These are phyloP conservation scores for Leucaena leucocephala DNA, from an alignment of 306 rosid species.

Conservation along the genomic window DNA sequence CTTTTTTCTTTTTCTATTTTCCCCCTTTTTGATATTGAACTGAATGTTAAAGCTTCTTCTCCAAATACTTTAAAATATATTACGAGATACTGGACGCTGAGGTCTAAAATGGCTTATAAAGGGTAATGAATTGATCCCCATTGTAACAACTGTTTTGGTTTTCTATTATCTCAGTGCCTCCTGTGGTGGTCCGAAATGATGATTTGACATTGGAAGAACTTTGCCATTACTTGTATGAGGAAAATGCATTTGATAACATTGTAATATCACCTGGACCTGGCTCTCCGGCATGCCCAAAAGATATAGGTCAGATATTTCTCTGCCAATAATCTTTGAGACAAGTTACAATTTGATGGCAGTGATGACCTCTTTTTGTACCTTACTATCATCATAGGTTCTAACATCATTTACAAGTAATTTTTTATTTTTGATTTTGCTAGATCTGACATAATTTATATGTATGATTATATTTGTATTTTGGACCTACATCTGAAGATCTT, in stretches of 20 bases:
- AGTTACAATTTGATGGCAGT: not conserved
- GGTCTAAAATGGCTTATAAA: conserved; percentile 19
- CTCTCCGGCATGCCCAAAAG: conserved; percentile 79
- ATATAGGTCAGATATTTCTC: conserved; percentile 70
- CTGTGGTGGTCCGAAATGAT: conserved; percentile 83
- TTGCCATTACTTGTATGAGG: conserved; percentile 70
- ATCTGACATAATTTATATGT: not conserved
- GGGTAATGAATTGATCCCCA: conserved; percentile 8
- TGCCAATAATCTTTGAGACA: conserved; percentile 2
- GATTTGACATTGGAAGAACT: conserved; percentile 87
- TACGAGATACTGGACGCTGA: conserved; percentile 5
- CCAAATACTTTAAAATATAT: conserved; percentile 3
- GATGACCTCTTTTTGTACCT: conserved; percentile 15
- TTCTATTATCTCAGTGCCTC: conserved; percentile 74
- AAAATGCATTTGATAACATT: conserved; percentile 88
- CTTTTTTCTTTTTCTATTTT: not conserved
- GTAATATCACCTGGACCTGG: conserved; percentile 99
- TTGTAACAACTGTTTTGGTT: conserved; percentile 41
- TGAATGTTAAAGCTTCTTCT: not conserved
- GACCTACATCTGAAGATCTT: conserved; percentile 14
- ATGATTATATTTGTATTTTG: not conserved
- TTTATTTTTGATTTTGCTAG: not conserved
- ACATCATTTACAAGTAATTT: conserved; percentile 27
- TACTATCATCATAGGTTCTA: conserved; percentile 25
- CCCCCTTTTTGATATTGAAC: not conserved